phyloP scores from a whole-genome alignment of 176 grass and related monocot genomes.

The Oryza punctata region DNA sequence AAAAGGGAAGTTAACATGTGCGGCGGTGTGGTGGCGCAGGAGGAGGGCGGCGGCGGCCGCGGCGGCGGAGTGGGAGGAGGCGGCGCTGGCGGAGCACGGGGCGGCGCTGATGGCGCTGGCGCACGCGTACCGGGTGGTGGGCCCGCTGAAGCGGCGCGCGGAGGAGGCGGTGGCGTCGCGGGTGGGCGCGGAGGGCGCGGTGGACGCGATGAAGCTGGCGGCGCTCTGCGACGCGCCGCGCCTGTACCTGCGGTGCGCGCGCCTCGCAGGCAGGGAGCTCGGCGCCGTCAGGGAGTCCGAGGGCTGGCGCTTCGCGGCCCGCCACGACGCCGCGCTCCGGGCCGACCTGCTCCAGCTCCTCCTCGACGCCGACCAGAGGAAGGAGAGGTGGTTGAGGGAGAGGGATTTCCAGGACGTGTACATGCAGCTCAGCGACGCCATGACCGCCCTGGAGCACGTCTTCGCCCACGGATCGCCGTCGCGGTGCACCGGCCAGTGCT shows the following conservation, averaged over 20 bases:
- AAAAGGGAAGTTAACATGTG: no score
- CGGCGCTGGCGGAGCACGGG: constrained; percentile 49
- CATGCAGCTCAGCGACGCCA: constrained; percentile 64
- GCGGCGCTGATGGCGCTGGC: constrained; percentile 60
- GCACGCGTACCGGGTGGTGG: constrained; percentile 64
- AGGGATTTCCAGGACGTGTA: constrained; percentile 56
- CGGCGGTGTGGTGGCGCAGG: not conserved
- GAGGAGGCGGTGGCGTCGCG: constrained; percentile 60
- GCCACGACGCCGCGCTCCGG: constrained; percentile 55
- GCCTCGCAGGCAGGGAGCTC: constrained; percentile 61
- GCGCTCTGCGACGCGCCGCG: constrained; percentile 70
- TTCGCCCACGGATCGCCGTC: not conserved
- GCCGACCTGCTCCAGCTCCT: constrained; percentile 56
- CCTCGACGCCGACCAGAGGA: constrained; percentile 64
- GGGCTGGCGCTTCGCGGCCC: constrained; percentile 64
- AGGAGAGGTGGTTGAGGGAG: constrained; percentile 53
- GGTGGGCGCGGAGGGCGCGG: constrained; percentile 41
- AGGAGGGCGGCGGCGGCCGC: not conserved
- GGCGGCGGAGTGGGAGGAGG: constrained; percentile 44
- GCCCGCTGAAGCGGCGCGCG: constrained; percentile 55
- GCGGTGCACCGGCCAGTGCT: not conserved
- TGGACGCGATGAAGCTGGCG: constrained; percentile 72
- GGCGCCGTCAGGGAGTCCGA: constrained; percentile 58
- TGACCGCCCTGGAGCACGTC: constrained; percentile 50
- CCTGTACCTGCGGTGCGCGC: constrained; percentile 55